Percentiles rank a stretch among this genome's conserved stretches.
phyloP scores from a whole-genome alignment of 1,284 basidiomycete species.

The Schizophyllum amplum region DNA sequence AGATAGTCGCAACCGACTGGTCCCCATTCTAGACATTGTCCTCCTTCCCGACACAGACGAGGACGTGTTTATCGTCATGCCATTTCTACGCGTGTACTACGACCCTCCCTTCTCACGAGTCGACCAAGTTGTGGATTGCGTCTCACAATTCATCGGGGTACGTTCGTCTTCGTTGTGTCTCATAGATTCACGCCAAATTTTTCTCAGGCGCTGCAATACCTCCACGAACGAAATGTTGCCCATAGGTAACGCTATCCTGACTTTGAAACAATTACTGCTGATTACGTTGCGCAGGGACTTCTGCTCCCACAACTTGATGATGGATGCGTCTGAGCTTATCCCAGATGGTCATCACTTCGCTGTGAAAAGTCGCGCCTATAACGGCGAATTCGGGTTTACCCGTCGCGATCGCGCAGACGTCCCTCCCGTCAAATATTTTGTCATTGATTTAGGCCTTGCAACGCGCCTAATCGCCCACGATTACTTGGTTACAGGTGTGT shows the following conservation, averaged over 20 bases:
- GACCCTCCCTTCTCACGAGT: neutral
- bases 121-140: neutral
- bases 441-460: slow-evolving; percentile 2
- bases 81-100: neutral
- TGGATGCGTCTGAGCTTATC: neutral
- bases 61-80: neutral
- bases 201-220: neutral
- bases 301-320: slow-evolving; percentile 1
- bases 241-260: neutral
- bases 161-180: neutral
- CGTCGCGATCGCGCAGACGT: neutral
- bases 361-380: no score
- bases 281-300: neutral
- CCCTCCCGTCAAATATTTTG: neutral
- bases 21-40: neutral
- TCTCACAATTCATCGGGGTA: neutral
- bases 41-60: neutral
- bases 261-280: neutral
- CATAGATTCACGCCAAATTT: neutral
- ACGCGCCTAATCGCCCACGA: neutral
- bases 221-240: neutral
- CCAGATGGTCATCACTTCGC: slow-evolving; percentile 1
- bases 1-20: neutral
- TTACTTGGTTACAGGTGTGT: neutral
- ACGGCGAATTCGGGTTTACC: no score